phyloP scores from a whole-genome alignment of 768 basidiomycete genomes.

The Mycena rosella region DNA sequence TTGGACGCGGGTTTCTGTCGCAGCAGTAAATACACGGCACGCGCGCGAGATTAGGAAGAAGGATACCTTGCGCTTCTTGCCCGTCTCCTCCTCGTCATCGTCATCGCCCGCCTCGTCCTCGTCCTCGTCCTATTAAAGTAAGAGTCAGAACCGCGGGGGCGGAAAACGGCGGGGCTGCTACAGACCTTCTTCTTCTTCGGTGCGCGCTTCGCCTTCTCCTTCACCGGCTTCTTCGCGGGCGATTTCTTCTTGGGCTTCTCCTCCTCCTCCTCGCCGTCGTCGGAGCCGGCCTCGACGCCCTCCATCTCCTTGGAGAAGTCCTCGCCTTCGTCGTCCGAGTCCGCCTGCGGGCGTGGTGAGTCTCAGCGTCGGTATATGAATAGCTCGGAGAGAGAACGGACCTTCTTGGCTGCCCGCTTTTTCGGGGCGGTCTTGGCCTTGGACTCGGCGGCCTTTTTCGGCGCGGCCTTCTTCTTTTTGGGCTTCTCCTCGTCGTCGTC shows the following conservation, averaged over 20 bases:
- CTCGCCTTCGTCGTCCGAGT: conserved; percentile 37
- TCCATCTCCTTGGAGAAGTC: conserved; percentile 42
- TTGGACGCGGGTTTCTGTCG: conserved; percentile 58
- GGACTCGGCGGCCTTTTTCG: conserved; percentile 45
- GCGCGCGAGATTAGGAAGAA: not conserved
- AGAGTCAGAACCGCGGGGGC: conserved; percentile 6
- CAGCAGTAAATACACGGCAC: conserved; percentile 1
- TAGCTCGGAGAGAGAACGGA: conserved; percentile 37
- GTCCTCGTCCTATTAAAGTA: conserved; percentile 41
- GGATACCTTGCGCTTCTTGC: conserved; percentile 81
- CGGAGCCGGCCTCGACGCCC: conserved; percentile 45
- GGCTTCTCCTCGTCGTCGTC: conserved; percentile 48
- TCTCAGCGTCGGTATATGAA: not conserved
- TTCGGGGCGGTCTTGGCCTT: conserved; percentile 60
- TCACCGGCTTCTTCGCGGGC: conserved; percentile 53
- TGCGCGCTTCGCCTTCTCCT: conserved; percentile 47
- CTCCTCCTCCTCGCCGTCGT: conserved; percentile 44
- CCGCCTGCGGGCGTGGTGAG: conserved; percentile 2
- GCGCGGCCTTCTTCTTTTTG: conserved; percentile 55
- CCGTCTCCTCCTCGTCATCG: conserved; percentile 60
- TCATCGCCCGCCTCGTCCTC: conserved; percentile 55
- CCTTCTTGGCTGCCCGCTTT: conserved; percentile 54
- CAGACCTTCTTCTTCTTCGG: conserved; percentile 58
- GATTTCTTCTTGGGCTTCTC: conserved; percentile 66
- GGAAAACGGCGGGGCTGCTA: not conserved